phyloP scores from a whole-genome alignment of 192 early-diverging fungal genomes.

The Geranomyces variabilis region DNA sequence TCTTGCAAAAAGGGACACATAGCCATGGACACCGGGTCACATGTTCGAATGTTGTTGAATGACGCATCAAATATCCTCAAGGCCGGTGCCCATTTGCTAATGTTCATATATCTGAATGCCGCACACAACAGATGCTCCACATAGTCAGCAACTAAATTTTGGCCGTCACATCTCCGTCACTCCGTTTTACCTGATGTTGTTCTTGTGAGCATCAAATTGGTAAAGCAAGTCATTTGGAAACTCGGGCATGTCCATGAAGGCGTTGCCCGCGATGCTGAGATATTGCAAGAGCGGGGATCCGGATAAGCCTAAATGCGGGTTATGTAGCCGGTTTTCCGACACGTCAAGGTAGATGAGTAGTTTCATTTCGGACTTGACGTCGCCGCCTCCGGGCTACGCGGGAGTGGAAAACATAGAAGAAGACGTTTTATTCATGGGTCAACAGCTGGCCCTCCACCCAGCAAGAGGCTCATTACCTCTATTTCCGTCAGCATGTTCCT shows the following conservation, averaged over 20 bases:
- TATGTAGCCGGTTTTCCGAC: slow-evolving; percentile 25
- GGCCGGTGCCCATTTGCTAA: slow-evolving; percentile 11
- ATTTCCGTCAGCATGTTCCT: slow-evolving; percentile 25
- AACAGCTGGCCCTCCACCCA: background rate
- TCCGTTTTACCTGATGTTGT: slow-evolving; percentile 41
- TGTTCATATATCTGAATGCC: slow-evolving; percentile 23
- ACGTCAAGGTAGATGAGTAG: slow-evolving; percentile 35
- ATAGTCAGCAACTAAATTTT: too few relatives aligned
- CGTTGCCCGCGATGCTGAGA: slow-evolving; percentile 29
- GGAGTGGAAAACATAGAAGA: background rate
- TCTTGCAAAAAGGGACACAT: slow-evolving; percentile 35
- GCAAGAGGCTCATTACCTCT: slow-evolving; percentile 1
- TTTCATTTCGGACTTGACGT: slow-evolving; percentile 1
- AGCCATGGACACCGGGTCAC: slow-evolving; percentile 17
- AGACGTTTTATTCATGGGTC: too few relatives aligned
- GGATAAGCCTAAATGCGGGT: slow-evolving; percentile 8
- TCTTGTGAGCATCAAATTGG: slow-evolving; percentile 25
- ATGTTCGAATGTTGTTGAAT: slow-evolving; percentile 20
- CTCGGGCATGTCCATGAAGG: slow-evolving; percentile 22
- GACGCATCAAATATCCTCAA: slow-evolving; percentile 22
- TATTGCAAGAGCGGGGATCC: slow-evolving; percentile 18
- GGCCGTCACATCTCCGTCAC: too few relatives aligned
- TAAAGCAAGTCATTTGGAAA: slow-evolving; percentile 22
- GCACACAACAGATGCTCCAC: too few relatives aligned
- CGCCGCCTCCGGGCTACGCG: background rate